Conservation (phyloP, 352 stramenopile species). For the Discostella stelligera region DNA sequence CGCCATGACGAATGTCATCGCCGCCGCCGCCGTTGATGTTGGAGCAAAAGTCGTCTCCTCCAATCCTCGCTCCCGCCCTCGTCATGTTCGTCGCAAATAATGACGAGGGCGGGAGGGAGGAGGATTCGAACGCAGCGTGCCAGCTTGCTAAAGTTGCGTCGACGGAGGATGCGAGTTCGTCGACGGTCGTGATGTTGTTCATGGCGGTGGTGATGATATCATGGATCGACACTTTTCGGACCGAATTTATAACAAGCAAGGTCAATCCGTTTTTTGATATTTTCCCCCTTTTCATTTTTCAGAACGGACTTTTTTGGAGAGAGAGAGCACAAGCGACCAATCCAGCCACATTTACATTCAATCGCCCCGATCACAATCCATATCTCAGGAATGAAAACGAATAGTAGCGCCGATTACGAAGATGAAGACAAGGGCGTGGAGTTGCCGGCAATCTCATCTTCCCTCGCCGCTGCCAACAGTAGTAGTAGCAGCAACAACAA, state of each 20-base stretch:
- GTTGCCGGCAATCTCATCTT: constrained; percentile 2
- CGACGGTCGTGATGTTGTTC: constrained; percentile 9
- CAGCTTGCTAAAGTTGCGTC: constrained; percentile 30
- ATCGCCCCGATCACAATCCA: too few species aligned
- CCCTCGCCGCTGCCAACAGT: background rate
- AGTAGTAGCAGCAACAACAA: too few species aligned
- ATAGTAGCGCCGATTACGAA: background rate
- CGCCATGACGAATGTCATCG: background rate
- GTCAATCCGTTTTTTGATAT: too few species aligned
- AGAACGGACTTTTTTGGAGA: too few species aligned
- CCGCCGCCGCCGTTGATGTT: background rate
- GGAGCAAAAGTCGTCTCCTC: too few species aligned
- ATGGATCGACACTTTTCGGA: too few species aligned
- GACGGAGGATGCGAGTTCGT: constrained; percentile 36
- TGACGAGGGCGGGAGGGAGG: background rate
- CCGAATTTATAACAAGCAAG: too few species aligned
- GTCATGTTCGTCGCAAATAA: background rate
- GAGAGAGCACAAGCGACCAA: too few species aligned
- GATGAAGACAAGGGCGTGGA: constrained; percentile 1
- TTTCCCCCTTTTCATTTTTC: too few species aligned
- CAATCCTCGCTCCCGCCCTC: background rate
- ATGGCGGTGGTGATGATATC: background rate
- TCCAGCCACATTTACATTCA: too few species aligned
- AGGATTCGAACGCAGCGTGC: constrained; percentile 14
- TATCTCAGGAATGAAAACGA: background rate